Evolutionary conservation across 23 red algal species (phyloP), one percentile per base, ranked within the genome.

Genomic region (Gracilaria caudata): DNA sequence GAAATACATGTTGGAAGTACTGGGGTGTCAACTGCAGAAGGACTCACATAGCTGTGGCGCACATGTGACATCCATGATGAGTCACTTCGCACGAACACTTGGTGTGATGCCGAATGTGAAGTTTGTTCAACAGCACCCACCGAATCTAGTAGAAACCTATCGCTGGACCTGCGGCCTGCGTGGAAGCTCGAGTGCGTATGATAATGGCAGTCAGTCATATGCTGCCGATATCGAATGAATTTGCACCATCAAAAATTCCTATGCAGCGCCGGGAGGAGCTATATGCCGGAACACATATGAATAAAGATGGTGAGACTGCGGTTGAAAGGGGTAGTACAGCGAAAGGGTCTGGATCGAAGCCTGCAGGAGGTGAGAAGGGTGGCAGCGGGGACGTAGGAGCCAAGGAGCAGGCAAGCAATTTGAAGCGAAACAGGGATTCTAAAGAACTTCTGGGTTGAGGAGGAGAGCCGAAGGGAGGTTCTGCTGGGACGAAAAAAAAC

Each of bases 1-100:
- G 60, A 35, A 65, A 2, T 65, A 65, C 60, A 65, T 65, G 60
- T 65, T 65, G 32, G 26, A 65, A 2, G 13, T 65, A 32, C 32
- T 65, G 8, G 23, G 23, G 23, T 65, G 1, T 16, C 5, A 2
- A 32, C 3, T 11, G 32, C 60, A 65, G 14, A 65, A 32, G 32
- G 24, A 65, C 32, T 65, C 60, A 4, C 23, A 65, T 34, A 65
- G 60, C 32, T 65, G 60, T 30, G 60, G 60, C 6, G 60, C 60
- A 8, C 29, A 65, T 16, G 8, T 65, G 25, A 32, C 29, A 17
- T 53, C 49, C 5, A 53, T 53, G 49, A 53, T 53, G 49, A 53
- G 49, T 17, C 49, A 53, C 5, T 53, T 53, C 13, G 49, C 49
- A 13, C 49, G 49, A 13, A 53, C 49, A 53, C 13, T 53, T 2